phyloP scores from a whole-genome alignment of 2,329 filamentous ascomycete species.

The Fusarium sp. region DNA sequence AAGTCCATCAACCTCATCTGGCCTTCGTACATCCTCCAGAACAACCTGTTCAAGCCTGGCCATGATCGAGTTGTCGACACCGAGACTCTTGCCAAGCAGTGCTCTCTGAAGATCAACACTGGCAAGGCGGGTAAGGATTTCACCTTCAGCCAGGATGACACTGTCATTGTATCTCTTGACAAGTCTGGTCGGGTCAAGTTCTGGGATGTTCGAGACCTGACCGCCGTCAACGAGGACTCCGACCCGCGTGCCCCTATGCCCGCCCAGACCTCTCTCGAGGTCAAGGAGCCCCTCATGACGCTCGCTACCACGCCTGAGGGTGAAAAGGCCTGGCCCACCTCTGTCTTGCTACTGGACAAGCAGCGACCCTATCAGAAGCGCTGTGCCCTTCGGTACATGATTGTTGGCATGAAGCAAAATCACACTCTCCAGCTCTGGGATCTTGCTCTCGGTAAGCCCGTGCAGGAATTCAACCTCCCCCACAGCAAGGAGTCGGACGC shows the following conservation, averaged over 20 bases:
- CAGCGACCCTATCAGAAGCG: conserved; percentile 91
- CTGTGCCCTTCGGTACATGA: conserved; percentile 90
- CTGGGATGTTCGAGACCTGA: conserved; percentile 93
- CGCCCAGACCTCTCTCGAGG: conserved; percentile 73
- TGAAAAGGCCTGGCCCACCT: conserved; percentile 97
- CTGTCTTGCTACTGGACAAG: conserved; percentile 96
- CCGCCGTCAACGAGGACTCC: conserved; percentile 63
- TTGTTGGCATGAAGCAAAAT: conserved; percentile 99
- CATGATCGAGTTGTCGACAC: conserved; percentile 82
- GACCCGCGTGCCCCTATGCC: conserved; percentile 65
- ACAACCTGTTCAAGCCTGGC: conserved; percentile 72
- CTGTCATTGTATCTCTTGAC: conserved; percentile 92
- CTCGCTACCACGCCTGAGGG: conserved; percentile 86
- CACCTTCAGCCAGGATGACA: conserved; percentile 96
- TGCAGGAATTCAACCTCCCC: conserved; percentile 96
- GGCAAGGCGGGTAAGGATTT: conserved; percentile 99
- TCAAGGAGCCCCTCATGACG: conserved; percentile 88
- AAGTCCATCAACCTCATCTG: conserved; percentile 95
- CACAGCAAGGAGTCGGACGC: conserved; percentile 96
- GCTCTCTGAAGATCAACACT: conserved; percentile 92
- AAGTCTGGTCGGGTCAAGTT: conserved; percentile 97
- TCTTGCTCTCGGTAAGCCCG: conserved; percentile 91
- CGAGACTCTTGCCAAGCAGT: conserved; percentile 87
- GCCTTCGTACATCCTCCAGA: conserved; percentile 72
- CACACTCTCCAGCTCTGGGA: conserved; percentile 99